Conservation (phyloP, 768 basidiomycete species). For the Mycena vulgaris region DNA sequence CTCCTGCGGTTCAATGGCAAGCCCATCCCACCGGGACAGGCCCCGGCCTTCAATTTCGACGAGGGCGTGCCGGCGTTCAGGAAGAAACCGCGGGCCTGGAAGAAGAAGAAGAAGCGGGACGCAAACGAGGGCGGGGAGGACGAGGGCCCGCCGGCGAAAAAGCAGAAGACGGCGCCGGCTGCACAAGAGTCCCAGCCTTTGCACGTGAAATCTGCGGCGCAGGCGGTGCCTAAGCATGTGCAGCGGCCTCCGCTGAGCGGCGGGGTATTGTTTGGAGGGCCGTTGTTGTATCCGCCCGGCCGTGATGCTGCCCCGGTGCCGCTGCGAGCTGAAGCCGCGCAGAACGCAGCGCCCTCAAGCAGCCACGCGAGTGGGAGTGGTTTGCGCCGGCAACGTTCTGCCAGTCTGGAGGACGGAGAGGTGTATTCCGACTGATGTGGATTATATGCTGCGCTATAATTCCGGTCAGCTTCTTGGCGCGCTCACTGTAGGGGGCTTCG, state of each 20-base stretch:
- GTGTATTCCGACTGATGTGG: neutral
- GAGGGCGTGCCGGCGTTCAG: constrained; percentile 50
- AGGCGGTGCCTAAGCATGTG: too few species aligned
- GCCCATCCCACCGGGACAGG: constrained; percentile 54
- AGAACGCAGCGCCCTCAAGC: neutral
- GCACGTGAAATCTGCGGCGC: too few species aligned
- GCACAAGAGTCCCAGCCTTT: neutral
- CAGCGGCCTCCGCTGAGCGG: neutral
- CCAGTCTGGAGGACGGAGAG: constrained; percentile 32
- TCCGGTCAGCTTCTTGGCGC: too few species aligned
- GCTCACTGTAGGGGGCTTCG: too few species aligned
- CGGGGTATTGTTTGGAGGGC: neutral
- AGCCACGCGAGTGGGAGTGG: neutral
- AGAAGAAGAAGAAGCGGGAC: constrained; percentile 42
- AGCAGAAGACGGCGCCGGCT: constrained; percentile 7
- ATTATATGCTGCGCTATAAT: neutral
- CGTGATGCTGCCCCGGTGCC: neutral
- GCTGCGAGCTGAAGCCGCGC: neutral
- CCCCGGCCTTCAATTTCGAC: constrained; percentile 33
- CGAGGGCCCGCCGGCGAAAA: constrained; percentile 28
- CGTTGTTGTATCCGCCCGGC: neutral
- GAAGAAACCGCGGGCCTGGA: too few species aligned
- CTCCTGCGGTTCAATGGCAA: constrained; percentile 70
- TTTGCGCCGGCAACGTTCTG: neutral
- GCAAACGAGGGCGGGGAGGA: neutral